A percentile compares a stretch with the other conserved stretches of the same genome.
phyloP scores from a whole-genome alignment of 2,329 filamentous ascomycete species.

The Botryotinia globosa region DNA sequence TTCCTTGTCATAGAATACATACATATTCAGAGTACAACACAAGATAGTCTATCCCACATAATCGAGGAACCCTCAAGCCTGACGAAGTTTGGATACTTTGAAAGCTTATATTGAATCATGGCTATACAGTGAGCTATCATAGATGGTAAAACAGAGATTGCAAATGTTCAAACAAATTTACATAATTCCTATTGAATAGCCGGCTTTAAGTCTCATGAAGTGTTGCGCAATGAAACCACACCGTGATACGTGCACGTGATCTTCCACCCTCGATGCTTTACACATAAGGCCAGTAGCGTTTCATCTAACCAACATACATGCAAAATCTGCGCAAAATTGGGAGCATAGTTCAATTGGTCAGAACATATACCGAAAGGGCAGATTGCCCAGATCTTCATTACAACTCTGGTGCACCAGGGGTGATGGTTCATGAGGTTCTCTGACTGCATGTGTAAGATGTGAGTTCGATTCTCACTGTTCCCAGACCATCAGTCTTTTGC shows the following conservation, averaged over 20 bases:
- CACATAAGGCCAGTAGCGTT: background rate
- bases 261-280: background rate
- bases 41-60: background rate
- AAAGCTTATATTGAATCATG: background rate
- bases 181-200: background rate
- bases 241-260: background rate
- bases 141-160: rapidly evolving
- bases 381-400: background rate
- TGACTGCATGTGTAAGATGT: background rate
- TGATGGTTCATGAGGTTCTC: background rate
- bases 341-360: background rate
- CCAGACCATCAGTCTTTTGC: background rate
- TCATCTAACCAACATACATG: background rate
- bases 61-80: background rate
- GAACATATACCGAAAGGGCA: background rate
- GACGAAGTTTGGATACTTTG: background rate
- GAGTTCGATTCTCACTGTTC: background rate
- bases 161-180: background rate
- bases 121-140: background rate
- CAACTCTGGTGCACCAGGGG: background rate
- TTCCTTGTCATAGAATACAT: background rate
- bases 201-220: background rate
- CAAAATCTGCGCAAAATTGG: background rate
- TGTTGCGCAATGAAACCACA: background rate
- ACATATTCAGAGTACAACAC: background rate